Percentiles rank a stretch among this genome's conserved stretches.
Conservation (phyloP, 768 basidiomycete species). For the Panaeolus cyanescens region DNA sequence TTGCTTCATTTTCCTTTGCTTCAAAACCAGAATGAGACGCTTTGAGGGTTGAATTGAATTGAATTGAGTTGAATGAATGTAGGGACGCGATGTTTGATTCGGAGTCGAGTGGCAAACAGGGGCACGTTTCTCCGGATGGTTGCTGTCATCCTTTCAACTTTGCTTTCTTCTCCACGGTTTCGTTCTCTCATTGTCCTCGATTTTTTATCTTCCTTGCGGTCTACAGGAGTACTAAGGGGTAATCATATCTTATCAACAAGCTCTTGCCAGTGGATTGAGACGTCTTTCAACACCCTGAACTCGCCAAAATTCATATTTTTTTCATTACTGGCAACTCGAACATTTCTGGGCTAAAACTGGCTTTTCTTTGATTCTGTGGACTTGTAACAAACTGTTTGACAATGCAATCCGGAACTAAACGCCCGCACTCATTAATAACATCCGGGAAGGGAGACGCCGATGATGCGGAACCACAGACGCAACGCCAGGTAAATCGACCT, state of each 20-base stretch:
- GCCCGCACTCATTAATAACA: not conserved
- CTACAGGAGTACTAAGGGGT: not conserved
- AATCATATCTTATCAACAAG: no score
- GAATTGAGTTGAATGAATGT: not conserved
- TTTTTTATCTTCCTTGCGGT: no score
- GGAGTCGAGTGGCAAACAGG: not conserved
- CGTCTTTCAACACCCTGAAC: not conserved
- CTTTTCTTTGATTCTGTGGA: not conserved
- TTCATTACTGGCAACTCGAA: not conserved
- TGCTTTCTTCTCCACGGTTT: not conserved
- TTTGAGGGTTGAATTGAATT: not conserved
- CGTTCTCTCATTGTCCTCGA: no score
- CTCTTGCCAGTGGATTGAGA: not conserved
- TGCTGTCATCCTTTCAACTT: not conserved
- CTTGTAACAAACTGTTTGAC: not conserved
- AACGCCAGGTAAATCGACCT: not conserved
- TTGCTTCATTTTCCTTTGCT: not conserved
- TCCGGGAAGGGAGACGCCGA: not conserved
- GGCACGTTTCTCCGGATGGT: not conserved
- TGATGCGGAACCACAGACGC: not conserved
- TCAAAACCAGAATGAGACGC: not conserved
- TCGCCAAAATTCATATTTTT: not conserved
- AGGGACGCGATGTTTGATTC: not conserved
- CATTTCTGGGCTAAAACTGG: not conserved
- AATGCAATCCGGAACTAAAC: conserved; percentile 2